A percentile compares a stretch with the other conserved stretches of the same genome.
phyloP scores from a whole-genome alignment of 345 rosid genomes.

The Leavenworthia alabamica region DNA sequence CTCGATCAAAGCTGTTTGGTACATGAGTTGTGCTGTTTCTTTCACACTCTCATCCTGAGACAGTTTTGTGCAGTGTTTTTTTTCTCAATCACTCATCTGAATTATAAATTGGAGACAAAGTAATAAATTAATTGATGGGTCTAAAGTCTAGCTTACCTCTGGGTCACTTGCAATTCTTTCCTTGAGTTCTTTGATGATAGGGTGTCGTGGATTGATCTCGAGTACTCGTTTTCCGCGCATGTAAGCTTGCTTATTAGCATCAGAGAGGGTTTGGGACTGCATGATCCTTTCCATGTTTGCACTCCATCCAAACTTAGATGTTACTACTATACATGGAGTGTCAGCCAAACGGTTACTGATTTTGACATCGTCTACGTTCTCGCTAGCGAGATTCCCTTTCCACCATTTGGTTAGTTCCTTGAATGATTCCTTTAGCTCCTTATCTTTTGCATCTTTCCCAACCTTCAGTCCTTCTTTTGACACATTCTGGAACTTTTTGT shows the following conservation, averaged over 20 bases:
- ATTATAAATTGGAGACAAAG: too few relatives aligned
- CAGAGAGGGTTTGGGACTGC: conserved; percentile 93
- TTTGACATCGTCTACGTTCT: conserved; percentile 88
- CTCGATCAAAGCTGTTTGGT: conserved; percentile 94
- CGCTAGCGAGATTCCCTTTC: conserved; percentile 66
- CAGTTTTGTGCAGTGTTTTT: neutral
- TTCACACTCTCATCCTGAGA: conserved; percentile 63
- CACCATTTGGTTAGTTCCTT: conserved; percentile 97
- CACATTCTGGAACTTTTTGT: conserved; percentile 88
- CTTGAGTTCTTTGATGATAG: conserved; percentile 88
- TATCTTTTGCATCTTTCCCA: conserved; percentile 65
- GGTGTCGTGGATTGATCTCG: conserved; percentile 93
- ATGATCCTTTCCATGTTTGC: conserved; percentile 98
- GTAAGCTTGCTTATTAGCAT: conserved; percentile 84
- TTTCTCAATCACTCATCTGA: too few relatives aligned
- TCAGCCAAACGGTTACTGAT: conserved; percentile 81
- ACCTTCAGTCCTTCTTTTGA: conserved; percentile 90
- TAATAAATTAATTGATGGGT: too few relatives aligned
- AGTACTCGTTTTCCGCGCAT: conserved; percentile 95
- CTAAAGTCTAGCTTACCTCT: too few relatives aligned
- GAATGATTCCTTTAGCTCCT: conserved; percentile 87
- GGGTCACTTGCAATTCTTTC: conserved; percentile 71
- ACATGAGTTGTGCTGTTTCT: conserved; percentile 79
- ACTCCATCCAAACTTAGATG: conserved; percentile 95
- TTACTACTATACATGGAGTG: conserved; percentile 93